These are phyloP conservation scores for Gracilariopsis chorda DNA, from an alignment of 23 red algal species.

Conservation along the genomic window DNA sequence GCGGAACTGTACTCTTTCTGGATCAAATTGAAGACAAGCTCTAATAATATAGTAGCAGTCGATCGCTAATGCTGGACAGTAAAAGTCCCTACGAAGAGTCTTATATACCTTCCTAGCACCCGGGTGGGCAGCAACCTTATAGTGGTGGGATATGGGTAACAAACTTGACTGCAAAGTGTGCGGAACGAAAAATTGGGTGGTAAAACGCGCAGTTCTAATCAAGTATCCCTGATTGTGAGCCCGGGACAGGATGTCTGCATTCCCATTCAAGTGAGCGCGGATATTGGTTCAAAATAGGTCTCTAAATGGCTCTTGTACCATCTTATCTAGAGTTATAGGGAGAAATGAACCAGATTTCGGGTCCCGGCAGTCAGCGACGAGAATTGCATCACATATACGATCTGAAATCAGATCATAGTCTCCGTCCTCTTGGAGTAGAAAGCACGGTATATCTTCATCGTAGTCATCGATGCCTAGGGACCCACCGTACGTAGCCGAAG, in stretches of 20 bases:
- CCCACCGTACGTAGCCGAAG: background rate
- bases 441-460: too few relatives aligned
- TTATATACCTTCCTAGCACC: background rate
- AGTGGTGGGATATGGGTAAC: background rate
- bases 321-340: background rate
- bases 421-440: too few relatives aligned
- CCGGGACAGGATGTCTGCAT: background rate
- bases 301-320: background rate
- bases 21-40: background rate
- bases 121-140: background rate
- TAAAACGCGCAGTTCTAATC: background rate
- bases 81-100: background rate
- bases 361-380: too few relatives aligned
- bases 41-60: background rate
- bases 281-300: background rate
- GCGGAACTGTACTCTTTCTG: background rate
- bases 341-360: too few relatives aligned
- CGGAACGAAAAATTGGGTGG: background rate
- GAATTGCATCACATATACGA: too few relatives aligned
- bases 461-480: too few relatives aligned
- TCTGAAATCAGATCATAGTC: too few relatives aligned
- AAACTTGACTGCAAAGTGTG: background rate
- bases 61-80: background rate
- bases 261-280: background rate
- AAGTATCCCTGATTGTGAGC: background rate